These are phyloP conservation scores for Aspergillus niger DNA, from an alignment of 2,329 filamentous ascomycete genomes.

Conservation along the genomic window DNA sequence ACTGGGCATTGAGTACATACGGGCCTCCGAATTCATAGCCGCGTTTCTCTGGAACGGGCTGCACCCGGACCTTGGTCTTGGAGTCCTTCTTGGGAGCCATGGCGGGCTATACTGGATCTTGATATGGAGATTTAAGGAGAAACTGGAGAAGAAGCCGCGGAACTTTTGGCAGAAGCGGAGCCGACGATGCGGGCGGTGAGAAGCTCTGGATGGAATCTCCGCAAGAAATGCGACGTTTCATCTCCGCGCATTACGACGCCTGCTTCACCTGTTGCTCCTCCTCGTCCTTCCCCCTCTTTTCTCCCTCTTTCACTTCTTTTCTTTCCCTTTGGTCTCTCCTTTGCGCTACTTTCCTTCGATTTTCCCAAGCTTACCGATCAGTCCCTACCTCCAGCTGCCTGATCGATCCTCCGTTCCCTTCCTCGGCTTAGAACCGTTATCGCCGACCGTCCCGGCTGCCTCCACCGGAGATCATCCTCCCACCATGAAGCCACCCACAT, in stretches of 20 bases:
- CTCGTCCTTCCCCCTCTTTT: slow-evolving; percentile 5
- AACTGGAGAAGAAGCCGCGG: not conserved
- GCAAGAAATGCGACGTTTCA: slow-evolving; percentile 18
- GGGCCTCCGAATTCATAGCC: slow-evolving; percentile 53
- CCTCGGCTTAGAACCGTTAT: slow-evolving; percentile 8
- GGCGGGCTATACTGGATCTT: too few species aligned
- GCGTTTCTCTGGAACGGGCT: slow-evolving; percentile 43
- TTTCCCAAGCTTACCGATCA: not conserved
- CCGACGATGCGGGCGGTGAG: slow-evolving; percentile 3
- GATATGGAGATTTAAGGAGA: not conserved
- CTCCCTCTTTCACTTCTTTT: not conserved
- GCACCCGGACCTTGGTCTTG: slow-evolving; percentile 35
- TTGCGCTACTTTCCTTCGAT: not conserved
- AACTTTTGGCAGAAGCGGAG: slow-evolving; percentile 4
- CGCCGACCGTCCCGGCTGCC: slow-evolving; percentile 7
- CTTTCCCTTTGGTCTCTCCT: not conserved
- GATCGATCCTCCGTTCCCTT: not conserved
- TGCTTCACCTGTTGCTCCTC: slow-evolving; percentile 9
- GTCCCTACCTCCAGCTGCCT: not conserved
- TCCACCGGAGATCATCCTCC: slow-evolving; percentile 13
- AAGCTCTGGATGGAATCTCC: not conserved
- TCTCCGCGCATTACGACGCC: slow-evolving; percentile 10
- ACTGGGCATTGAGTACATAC: slow-evolving; percentile 35
- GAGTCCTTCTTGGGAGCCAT: slow-evolving; percentile 39
- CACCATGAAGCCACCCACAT: slow-evolving; percentile 40